These are phyloP conservation scores for Alternaria sp. DNA, from an alignment of 2,329 filamentous ascomycete species.

Conservation along the genomic window DNA sequence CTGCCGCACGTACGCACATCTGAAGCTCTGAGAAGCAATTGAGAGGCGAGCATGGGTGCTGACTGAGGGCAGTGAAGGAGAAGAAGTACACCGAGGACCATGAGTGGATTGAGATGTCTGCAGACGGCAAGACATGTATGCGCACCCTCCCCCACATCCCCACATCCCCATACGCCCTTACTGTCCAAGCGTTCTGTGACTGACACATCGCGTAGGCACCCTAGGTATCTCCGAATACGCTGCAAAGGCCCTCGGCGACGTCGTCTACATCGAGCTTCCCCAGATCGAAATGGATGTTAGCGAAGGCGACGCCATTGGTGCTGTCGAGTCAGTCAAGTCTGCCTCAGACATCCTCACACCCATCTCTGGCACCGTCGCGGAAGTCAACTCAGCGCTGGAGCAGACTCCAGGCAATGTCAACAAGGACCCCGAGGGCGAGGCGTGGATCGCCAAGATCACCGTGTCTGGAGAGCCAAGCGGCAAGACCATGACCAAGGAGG, in stretches of 20 bases:
- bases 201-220: slow-evolving; percentile 55
- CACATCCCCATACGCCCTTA: slow-evolving; percentile 6
- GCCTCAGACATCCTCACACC: slow-evolving; percentile 97
- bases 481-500: slow-evolving; percentile 74
- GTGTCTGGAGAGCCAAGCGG: slow-evolving; percentile 68
- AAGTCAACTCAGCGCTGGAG: slow-evolving; percentile 77
- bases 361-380: slow-evolving; percentile 75
- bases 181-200: neutral
- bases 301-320: slow-evolving; percentile 84
- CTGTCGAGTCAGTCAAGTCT: slow-evolving; percentile 97
- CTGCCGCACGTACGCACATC: slow-evolving; percentile 38
- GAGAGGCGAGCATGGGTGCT: slow-evolving; percentile 10
- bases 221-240: slow-evolving; percentile 91
- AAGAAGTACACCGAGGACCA: slow-evolving; percentile 97
- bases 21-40: slow-evolving; percentile 7
- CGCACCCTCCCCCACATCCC: slow-evolving; percentile 1
- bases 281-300: slow-evolving; percentile 69
- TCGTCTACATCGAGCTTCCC: slow-evolving; percentile 96
- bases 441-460: slow-evolving; percentile 91
- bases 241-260: slow-evolving; percentile 89
- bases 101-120: slow-evolving; percentile 93
- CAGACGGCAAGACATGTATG: slow-evolving; percentile 78
- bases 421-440: slow-evolving; percentile 84
- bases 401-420: slow-evolving; percentile 89
- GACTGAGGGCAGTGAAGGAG: slow-evolving; percentile 58